Percentiles rank a stretch among this genome's conserved stretches.
Evolutionary conservation across 306 rosid genomes (phyloP).

Genomic region (Malus sylvestris): DNA sequence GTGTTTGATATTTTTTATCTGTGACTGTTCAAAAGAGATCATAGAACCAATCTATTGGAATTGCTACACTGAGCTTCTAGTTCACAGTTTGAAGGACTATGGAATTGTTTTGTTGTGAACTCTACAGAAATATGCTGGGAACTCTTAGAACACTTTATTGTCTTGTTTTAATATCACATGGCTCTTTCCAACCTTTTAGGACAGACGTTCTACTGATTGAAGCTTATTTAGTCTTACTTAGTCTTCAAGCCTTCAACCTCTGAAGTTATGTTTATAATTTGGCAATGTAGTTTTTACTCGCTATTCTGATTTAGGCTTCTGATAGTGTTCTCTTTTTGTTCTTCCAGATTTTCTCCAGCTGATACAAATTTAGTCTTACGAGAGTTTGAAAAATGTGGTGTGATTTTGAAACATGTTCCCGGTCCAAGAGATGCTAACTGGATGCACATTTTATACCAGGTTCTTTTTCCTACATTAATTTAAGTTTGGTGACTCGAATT

Average conservation of each 20-base stretch:
- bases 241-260: neutral
- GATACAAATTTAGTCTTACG: conserved; percentile 81
- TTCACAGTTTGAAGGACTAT: neutral
- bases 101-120: neutral
- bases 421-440: conserved; percentile 94
- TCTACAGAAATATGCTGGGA: neutral
- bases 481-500: neutral
- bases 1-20: neutral
- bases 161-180: neutral
- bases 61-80: neutral
- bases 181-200: neutral
- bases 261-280: neutral
- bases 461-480: conserved; percentile 18
- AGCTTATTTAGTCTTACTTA: neutral
- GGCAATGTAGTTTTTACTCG: neutral
- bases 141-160: neutral
- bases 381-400: conserved; percentile 96
- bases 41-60: neutral
- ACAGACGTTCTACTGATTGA: neutral
- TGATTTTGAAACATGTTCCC: conserved; percentile 83
- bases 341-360: conserved; percentile 75
- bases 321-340: neutral
- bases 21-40: neutral
- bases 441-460: conserved; percentile 94
- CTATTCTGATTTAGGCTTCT: neutral